A percentile compares a stretch with the other conserved stretches of the same genome.
These are phyloP conservation scores for Solanum virginianum DNA, from an alignment of 257 asterid species.

Conservation along the genomic window DNA sequence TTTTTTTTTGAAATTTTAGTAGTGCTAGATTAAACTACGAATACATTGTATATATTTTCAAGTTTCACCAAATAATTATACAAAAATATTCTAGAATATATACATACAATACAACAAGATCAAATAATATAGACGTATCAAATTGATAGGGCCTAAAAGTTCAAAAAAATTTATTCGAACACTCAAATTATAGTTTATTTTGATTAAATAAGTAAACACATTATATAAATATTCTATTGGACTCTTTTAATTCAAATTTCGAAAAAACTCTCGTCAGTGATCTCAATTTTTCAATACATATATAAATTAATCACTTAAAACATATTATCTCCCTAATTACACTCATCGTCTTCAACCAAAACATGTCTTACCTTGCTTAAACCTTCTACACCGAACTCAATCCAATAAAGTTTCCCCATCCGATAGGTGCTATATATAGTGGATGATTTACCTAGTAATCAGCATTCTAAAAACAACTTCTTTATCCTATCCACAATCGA, in stretches of 20 bases:
- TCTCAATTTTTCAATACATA: neutral
- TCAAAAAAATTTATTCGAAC: neutral
- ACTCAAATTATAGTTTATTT: neutral
- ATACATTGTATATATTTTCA: too few species aligned
- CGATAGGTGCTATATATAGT: too few species aligned
- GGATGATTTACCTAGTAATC: too few species aligned
- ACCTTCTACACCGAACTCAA: too few species aligned
- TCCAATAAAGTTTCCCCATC: too few species aligned
- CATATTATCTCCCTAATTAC: neutral
- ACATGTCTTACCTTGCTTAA: neutral
- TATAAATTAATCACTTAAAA: neutral
- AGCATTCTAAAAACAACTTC: too few species aligned
- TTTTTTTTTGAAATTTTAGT: too few species aligned
- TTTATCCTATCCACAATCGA: too few species aligned
- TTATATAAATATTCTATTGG: neutral
- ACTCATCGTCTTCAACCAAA: neutral
- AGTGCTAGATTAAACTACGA: too few species aligned
- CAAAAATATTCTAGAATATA: too few species aligned
- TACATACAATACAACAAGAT: too few species aligned
- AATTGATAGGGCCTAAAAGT: neutral
- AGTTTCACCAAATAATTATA: too few species aligned
- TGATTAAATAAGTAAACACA: neutral
- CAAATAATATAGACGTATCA: neutral
- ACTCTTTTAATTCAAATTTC: neutral
- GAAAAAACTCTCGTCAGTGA: accelerated